Evolutionary conservation across 2,329 filamentous ascomycete genomes (phyloP).

Genomic region (Massarina eburnea): DNA sequence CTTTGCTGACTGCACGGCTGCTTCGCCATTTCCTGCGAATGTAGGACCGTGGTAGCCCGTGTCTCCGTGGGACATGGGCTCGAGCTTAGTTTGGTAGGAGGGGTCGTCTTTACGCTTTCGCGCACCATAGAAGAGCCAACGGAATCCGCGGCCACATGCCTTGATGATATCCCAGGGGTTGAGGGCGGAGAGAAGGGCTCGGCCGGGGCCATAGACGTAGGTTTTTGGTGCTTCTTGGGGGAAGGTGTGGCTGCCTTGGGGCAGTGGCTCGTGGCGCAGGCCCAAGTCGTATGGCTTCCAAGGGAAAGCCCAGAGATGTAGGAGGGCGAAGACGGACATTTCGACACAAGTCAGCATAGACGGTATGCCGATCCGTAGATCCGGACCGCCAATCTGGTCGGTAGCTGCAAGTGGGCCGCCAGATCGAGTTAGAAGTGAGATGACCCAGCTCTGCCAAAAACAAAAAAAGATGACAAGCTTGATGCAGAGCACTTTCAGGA

Average conservation of each 20-base stretch:
- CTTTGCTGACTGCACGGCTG: constrained; percentile 12
- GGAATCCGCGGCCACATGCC: constrained; percentile 72
- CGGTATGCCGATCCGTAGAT: constrained; percentile 80
- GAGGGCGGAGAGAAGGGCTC: constrained; percentile 69
- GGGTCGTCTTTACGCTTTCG: constrained; percentile 55
- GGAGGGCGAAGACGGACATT: constrained; percentile 76
- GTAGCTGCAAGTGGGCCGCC: constrained; percentile 65
- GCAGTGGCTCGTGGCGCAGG: constrained; percentile 21
- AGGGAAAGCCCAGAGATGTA: constrained; percentile 82
- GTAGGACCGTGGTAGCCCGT: constrained; percentile 23
- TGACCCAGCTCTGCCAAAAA: constrained; percentile 73
- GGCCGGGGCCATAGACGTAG: constrained; percentile 65
- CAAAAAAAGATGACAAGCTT: constrained; percentile 90
- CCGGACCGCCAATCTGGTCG: constrained; percentile 65
- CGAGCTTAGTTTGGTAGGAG: constrained; percentile 39
- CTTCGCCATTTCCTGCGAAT: constrained; percentile 26
- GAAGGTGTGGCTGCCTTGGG: constrained; percentile 16
- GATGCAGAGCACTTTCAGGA: constrained; percentile 81
- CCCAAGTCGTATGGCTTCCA: constrained; percentile 66
- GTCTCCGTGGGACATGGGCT: constrained; percentile 13
- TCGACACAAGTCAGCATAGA: constrained; percentile 77
- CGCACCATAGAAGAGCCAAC: constrained; percentile 78
- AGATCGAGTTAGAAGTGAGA: constrained; percentile 63
- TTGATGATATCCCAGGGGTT: constrained; percentile 85
- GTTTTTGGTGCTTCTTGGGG: constrained; percentile 8